Conservation (phyloP, 345 rosid species). For the Odontarrhena argentea region DNA sequence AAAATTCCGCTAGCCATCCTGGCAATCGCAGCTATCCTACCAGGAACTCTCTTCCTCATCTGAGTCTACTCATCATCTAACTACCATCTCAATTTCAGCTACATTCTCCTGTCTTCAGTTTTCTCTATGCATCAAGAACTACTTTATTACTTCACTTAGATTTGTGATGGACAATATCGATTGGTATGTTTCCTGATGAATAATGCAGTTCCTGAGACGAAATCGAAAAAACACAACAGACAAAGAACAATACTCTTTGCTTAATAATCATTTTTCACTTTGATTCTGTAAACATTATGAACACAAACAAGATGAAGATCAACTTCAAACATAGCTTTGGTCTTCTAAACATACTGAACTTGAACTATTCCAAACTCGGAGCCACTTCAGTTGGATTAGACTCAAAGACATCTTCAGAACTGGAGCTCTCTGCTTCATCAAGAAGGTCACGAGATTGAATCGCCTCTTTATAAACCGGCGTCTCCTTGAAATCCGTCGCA, state of each 20-base stretch:
- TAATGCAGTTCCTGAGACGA: conserved; percentile 16
- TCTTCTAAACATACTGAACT: conserved; percentile 26
- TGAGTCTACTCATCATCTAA: conserved; percentile 13
- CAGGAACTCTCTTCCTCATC: conserved; percentile 28
- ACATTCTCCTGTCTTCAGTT: conserved; percentile 8
- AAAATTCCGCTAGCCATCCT: conserved; percentile 32
- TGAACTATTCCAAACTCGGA: conserved; percentile 76
- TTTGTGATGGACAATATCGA: neutral
- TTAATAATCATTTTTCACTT: conserved; percentile 10
- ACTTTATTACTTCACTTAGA: neutral
- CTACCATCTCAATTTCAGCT: conserved; percentile 6
- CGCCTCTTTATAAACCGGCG: conserved; percentile 83
- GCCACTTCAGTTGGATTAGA: conserved; percentile 99
- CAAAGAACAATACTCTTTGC: neutral
- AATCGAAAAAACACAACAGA: conserved; percentile 1
- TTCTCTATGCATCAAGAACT: conserved; percentile 10
- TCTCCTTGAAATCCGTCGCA: conserved; percentile 87
- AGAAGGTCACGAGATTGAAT: conserved; percentile 68
- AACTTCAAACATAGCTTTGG: conserved; percentile 17
- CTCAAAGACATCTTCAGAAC: conserved; percentile 83
- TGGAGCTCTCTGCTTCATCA: conserved; percentile 72
- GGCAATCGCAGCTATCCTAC: conserved; percentile 40
- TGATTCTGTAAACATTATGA: conserved; percentile 37
- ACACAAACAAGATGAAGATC: conserved; percentile 25
- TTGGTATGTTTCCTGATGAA: conserved; percentile 1